Conservation (phyloP, 257 asterid species). For the Fraxinus excelsior region DNA sequence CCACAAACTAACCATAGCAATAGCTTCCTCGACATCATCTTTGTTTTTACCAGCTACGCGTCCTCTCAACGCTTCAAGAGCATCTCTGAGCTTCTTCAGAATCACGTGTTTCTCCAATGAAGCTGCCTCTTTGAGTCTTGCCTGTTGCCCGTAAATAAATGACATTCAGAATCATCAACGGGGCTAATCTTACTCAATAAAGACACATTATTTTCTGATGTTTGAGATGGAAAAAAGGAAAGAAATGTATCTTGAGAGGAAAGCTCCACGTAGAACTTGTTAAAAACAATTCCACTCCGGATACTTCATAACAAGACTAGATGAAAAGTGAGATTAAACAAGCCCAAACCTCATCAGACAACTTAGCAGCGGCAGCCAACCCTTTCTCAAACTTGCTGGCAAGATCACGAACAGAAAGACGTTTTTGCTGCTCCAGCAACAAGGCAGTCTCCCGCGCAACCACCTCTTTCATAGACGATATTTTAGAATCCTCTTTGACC, state of each 20-base stretch:
- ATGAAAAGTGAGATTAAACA: constrained; percentile 9
- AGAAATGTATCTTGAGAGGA: background rate
- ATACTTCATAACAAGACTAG: constrained; percentile 5
- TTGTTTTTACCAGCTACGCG: constrained; percentile 84
- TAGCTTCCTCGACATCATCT: constrained; percentile 93
- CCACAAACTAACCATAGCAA: constrained; percentile 58
- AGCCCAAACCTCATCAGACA: constrained; percentile 75
- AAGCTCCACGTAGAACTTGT: background rate
- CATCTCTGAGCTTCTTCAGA: constrained; percentile 84
- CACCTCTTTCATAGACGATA: constrained; percentile 64
- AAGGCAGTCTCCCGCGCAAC: constrained; percentile 77
- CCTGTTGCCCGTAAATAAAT: constrained; percentile 49
- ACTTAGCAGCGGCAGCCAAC: constrained; percentile 84
- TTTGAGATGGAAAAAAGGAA: background rate
- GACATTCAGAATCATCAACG: background rate
- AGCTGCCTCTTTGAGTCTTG: constrained; percentile 83
- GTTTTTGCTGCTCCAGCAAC: constrained; percentile 80
- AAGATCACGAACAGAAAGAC: constrained; percentile 89
- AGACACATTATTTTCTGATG: background rate
- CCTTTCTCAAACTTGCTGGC: constrained; percentile 92
- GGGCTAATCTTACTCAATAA: background rate
- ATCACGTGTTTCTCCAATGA: constrained; percentile 91
- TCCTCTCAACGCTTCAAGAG: constrained; percentile 79
- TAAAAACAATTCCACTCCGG: constrained; percentile 3
- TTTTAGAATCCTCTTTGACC: constrained; percentile 61